phyloP scores from a whole-genome alignment of 768 basidiomycete species.

The Paxillus rubicundulus region DNA sequence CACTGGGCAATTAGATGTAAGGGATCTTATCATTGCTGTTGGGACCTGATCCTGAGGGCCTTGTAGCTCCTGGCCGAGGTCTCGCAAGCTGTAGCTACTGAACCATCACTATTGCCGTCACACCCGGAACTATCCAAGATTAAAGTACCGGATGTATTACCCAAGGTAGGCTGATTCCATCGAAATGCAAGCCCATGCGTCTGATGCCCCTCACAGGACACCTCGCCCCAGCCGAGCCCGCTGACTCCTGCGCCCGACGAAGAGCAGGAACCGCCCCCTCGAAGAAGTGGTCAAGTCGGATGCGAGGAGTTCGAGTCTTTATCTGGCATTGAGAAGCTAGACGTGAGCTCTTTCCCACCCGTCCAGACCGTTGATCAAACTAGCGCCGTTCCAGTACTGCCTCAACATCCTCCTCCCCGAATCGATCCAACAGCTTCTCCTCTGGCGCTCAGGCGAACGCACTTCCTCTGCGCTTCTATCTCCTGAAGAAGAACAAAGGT shows the following conservation, averaged over 20 bases:
- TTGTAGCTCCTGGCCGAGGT: conserved; percentile 27
- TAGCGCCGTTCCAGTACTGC: conserved; percentile 53
- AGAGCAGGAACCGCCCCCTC: not conserved
- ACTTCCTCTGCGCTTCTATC: conserved; percentile 47
- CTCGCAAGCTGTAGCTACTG: conserved; percentile 29
- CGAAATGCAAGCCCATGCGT: not conserved
- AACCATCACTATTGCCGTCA: conserved; percentile 25
- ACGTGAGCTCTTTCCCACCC: conserved; percentile 35
- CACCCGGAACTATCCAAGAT: conserved; percentile 24
- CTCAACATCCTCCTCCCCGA: conserved; percentile 70
- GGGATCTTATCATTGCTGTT: conserved; percentile 10
- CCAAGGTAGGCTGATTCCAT: conserved; percentile 13
- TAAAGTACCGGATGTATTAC: not conserved
- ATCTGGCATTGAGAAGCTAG: conserved; percentile 47
- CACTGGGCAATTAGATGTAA: conserved; percentile 29
- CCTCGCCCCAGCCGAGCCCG: conserved; percentile 18
- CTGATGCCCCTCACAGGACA: conserved; percentile 13
- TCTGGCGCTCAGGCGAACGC: conserved; percentile 68
- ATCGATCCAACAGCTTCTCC: conserved; percentile 65
- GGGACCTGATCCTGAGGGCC: conserved; percentile 17
- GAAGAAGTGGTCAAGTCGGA: conserved; percentile 26
- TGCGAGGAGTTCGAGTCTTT: conserved; percentile 46
- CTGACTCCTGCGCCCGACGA: conserved; percentile 20
- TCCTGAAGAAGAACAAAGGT: conserved; percentile 49
- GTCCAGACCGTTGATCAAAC: not conserved